Percentiles rank a stretch among this genome's conserved stretches.
Evolutionary conservation across 345 rosid species (phyloP).

Genomic region (Boechera stricta): DNA sequence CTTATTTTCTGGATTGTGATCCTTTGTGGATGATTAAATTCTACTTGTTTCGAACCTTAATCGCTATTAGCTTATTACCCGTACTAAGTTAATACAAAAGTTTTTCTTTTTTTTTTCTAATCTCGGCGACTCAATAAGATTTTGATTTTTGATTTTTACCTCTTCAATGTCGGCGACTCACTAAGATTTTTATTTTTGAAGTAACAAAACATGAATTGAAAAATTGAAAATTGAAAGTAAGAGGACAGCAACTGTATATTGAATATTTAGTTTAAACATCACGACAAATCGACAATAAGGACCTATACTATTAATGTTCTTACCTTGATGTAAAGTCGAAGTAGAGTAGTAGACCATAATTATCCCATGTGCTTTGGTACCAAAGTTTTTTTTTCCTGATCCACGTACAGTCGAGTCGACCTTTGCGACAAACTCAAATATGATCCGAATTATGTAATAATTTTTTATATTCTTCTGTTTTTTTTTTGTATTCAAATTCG

Average conservation of each 20-base stretch:
- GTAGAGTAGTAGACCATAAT: conserved; percentile 12
- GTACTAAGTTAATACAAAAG: neutral
- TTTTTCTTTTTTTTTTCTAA: neutral
- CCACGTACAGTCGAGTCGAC: neutral
- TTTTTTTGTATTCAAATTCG: neutral
- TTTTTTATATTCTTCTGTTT: neutral
- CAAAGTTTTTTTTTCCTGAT: neutral
- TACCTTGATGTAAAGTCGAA: conserved; percentile 13
- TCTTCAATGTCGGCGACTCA: neutral
- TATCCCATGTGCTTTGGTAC: conserved; percentile 28
- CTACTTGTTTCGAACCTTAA: conserved; percentile 7
- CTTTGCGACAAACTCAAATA: conserved; percentile 18
- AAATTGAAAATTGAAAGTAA: neutral
- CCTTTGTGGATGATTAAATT: conserved; percentile 18
- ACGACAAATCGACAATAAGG: neutral
- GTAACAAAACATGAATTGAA: neutral
- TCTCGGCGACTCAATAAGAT: neutral
- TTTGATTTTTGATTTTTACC: neutral
- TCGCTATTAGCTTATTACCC: neutral
- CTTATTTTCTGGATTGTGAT: conserved; percentile 21
- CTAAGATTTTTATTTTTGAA: neutral
- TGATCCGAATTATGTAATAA: conserved; percentile 5
- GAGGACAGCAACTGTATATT: conserved; percentile 17
- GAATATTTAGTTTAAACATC: conserved; percentile 3
- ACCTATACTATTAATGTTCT: conserved; percentile 24